These are phyloP conservation scores for Verticillium albo-atrum DNA, from an alignment of 2,329 filamentous ascomycete genomes.

Conservation along the genomic window DNA sequence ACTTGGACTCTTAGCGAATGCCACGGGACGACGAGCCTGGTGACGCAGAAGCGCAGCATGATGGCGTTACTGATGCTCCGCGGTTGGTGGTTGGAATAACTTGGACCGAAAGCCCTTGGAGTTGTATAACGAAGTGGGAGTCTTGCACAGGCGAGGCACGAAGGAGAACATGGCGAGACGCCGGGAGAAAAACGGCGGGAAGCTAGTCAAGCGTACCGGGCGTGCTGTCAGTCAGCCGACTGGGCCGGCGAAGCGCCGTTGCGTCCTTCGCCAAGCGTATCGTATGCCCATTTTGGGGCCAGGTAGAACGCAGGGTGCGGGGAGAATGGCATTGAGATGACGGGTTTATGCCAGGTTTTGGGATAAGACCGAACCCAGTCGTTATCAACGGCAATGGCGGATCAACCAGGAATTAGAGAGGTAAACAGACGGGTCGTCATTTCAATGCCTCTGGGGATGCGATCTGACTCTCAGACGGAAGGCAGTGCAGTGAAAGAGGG, in stretches of 20 bases:
- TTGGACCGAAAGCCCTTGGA: not conserved
- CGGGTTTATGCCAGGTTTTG: not conserved
- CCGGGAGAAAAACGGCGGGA: not conserved
- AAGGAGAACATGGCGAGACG: not conserved
- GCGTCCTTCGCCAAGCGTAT: not conserved
- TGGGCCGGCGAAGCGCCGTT: not conserved
- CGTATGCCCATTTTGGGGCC: not conserved
- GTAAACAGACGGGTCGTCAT: not conserved
- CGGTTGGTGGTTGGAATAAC: not conserved
- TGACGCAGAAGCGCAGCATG: not conserved
- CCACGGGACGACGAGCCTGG: not conserved
- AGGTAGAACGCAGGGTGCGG: not conserved
- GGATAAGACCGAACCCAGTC: not conserved
- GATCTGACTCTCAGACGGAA: not conserved
- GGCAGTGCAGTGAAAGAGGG: not conserved
- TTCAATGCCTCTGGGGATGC: not conserved
- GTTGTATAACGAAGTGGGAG: not conserved
- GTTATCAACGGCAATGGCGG: not conserved
- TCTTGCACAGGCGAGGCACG: not conserved
- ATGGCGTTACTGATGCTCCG: not conserved
- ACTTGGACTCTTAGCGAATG: not conserved
- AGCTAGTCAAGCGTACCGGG: not conserved
- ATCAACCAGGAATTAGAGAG: no score
- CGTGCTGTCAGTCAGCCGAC: not conserved
- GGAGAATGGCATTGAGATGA: not conserved